Evolutionary conservation across 2,329 filamentous ascomycete species (phyloP).

Genomic region (Cercospora brassicicola): DNA sequence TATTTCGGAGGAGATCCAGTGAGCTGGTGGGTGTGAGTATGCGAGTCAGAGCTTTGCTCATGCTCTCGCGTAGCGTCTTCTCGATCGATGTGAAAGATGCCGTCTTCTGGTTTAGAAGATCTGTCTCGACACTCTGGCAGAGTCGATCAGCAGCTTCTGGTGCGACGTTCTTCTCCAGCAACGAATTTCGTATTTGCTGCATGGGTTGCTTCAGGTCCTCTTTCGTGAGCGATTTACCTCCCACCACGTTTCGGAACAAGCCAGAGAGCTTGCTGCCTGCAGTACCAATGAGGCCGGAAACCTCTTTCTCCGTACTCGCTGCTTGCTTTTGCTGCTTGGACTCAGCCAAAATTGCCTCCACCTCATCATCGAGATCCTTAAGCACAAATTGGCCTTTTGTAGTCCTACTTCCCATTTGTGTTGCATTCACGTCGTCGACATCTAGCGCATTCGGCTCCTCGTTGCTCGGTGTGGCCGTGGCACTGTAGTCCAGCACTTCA

Average conservation of each 20-base stretch:
- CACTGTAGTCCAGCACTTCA: slow-evolving; percentile 87
- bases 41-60: slow-evolving; percentile 88
- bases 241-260: slow-evolving; percentile 90
- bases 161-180: slow-evolving; percentile 93
- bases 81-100: slow-evolving; percentile 80
- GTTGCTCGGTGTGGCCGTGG: slow-evolving; percentile 53
- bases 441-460: slow-evolving; percentile 54
- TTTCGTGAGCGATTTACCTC: slow-evolving; percentile 87
- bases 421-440: slow-evolving; percentile 72
- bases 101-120: slow-evolving; percentile 87
- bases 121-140: slow-evolving; percentile 86
- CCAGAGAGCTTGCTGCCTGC: slow-evolving; percentile 80
- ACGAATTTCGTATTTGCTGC: slow-evolving; percentile 92
- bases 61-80: slow-evolving; percentile 76
- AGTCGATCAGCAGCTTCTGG: slow-evolving; percentile 88
- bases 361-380: slow-evolving; percentile 89
- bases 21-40: slow-evolving; percentile 96
- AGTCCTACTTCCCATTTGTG: slow-evolving; percentile 81
- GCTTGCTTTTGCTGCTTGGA: slow-evolving; percentile 66
- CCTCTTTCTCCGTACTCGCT: slow-evolving; percentile 53
- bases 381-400: slow-evolving; percentile 89
- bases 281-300: slow-evolving; percentile 70
- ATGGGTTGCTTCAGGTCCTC: slow-evolving; percentile 88
- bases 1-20: slow-evolving; percentile 89
- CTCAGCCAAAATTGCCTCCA: slow-evolving; percentile 80